phyloP scores from a whole-genome alignment of 2,329 filamentous ascomycete species.

The Fusarium chlamydosporum region DNA sequence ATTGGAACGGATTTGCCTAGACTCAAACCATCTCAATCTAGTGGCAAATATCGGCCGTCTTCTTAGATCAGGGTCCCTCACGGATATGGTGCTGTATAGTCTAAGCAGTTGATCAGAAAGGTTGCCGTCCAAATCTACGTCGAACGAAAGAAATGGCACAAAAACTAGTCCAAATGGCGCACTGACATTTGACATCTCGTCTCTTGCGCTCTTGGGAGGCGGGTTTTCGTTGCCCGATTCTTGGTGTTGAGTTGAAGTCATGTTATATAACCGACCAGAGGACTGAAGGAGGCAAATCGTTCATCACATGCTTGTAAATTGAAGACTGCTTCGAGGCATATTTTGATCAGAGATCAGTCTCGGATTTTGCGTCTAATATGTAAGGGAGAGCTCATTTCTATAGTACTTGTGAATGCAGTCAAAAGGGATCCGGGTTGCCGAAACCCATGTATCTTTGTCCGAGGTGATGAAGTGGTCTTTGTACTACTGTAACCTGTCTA shows the following conservation, averaged over 20 bases:
- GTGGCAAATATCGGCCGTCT: constrained; percentile 10
- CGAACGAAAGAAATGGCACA: not conserved
- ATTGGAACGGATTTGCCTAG: not conserved
- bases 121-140: not conserved
- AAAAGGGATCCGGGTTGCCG: not conserved
- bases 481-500: not conserved
- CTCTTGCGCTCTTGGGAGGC: not conserved
- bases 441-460: not conserved
- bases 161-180: not conserved
- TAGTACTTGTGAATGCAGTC: not conserved
- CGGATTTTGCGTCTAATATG: not conserved
- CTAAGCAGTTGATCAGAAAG: not conserved
- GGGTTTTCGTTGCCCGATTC: too few relatives aligned
- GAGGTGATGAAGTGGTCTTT: not conserved
- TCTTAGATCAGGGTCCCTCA: not conserved
- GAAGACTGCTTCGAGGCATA: not conserved
- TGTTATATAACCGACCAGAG: too few relatives aligned
- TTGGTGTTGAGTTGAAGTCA: not conserved
- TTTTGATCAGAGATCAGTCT: too few relatives aligned
- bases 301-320: too few relatives aligned
- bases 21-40: not conserved
- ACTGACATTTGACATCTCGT: not conserved
- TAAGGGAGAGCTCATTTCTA: not conserved
- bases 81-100: not conserved
- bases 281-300: too few relatives aligned